Evolutionary conservation across 1,284 basidiomycete species (phyloP), one percentile per base, ranked within the genome.

Genomic region (Trichosporon sp.): DNA sequence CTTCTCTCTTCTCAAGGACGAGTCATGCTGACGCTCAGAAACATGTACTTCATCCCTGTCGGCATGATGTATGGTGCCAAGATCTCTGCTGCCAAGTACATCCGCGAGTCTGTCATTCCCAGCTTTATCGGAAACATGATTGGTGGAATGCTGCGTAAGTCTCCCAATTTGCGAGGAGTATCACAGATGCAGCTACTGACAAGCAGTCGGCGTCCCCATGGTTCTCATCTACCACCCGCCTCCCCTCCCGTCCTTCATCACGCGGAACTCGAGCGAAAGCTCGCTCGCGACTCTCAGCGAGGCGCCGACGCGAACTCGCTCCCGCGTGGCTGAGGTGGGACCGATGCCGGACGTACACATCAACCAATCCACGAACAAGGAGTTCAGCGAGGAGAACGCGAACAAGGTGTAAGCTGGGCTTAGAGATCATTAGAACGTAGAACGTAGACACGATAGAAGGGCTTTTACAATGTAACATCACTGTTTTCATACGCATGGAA

Each of bases 31-130:
- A 44, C 31, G 8, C 7, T 14, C 27, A 63, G 62, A 23, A 77
- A 78, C 71, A 74, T 74, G 72, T 80, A 73, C 65, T 70, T 34
- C 33, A 14, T 60, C 8, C 59, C 59, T 13, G 59, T 60, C 56
- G 78, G 73, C 16, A 73, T 80, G 59, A 64, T 79, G 66, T 71
- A 72, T 9, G 70, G 71, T 16, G 65, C 71, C 23, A 58, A 67
- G 14, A 65, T 74, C 32, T 61, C 65, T 16, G 65, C 70, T 11
- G 66, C 64, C 9, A 58, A 64, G 40, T 74, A 71, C 44, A 66
- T 72, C 23, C 64, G 57, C 14, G 61, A 60, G 25, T 72, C 67
- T 33, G 58, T 71, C 54, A 68, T 72, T 23, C 71, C 71, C 14
- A 69, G 65, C n/a, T 66, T 71, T 34, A 70, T 72, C 58, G 71